phyloP scores from a whole-genome alignment of 352 stramenopile species.

The Phytophthora hibernalis region DNA sequence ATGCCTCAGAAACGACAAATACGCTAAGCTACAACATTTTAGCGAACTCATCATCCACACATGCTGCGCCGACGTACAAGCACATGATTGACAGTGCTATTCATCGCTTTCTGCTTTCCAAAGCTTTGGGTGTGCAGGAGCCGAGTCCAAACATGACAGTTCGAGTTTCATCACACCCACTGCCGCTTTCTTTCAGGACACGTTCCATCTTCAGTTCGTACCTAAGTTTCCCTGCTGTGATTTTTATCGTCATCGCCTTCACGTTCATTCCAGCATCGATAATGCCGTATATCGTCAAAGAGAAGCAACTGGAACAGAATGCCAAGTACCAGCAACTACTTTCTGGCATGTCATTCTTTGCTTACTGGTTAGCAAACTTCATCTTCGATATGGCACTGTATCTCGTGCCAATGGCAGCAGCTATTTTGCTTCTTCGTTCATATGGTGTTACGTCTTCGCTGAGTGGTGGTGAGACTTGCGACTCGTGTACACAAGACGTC shows the following conservation, averaged over 20 bases:
- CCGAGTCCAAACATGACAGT: slow-evolving; percentile 35
- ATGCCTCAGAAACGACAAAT: slow-evolving; percentile 42
- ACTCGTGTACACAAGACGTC: slow-evolving; percentile 55
- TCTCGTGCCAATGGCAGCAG: slow-evolving; percentile 70
- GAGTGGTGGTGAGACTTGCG: slow-evolving; percentile 36
- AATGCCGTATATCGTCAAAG: slow-evolving; percentile 96
- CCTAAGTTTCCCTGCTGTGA: slow-evolving; percentile 74
- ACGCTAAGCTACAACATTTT: slow-evolving; percentile 71
- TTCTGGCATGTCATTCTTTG: slow-evolving; percentile 91
- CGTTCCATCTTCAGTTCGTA: slow-evolving; percentile 67
- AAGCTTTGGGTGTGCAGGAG: slow-evolving; percentile 7
- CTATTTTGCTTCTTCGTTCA: slow-evolving; percentile 57
- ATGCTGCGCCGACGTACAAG: slow-evolving; percentile 65
- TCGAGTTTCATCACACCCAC: slow-evolving; percentile 58
- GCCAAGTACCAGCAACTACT: slow-evolving; percentile 98
- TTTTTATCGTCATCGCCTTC: slow-evolving; percentile 93
- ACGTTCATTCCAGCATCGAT: slow-evolving; percentile 94
- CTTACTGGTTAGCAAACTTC: slow-evolving; percentile 98
- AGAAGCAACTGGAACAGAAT: slow-evolving; percentile 92
- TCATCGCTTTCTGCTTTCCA: slow-evolving; percentile 51
- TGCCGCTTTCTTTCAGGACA: slow-evolving; percentile 67
- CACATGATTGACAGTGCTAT: slow-evolving; percentile 66
- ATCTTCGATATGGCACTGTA: slow-evolving; percentile 94
- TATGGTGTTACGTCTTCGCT: slow-evolving; percentile 68
- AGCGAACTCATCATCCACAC: slow-evolving; percentile 57